Percentiles rank a stretch among this genome's conserved stretches.
phyloP scores from a whole-genome alignment of 257 asterid species.

The Misopates orontium region DNA sequence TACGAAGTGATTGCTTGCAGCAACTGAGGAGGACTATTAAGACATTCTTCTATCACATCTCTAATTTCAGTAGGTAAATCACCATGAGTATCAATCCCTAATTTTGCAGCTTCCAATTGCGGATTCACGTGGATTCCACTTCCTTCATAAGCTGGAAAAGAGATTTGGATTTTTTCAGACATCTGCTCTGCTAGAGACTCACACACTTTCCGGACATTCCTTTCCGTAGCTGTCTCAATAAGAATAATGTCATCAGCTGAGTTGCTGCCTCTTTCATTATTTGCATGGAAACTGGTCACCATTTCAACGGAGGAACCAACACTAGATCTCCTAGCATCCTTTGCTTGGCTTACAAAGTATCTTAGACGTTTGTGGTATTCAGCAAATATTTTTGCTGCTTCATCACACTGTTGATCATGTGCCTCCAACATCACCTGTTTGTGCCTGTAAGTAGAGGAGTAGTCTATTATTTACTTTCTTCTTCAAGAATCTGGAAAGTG shows the following conservation, averaged over 20 bases:
- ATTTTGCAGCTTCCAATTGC: constrained; percentile 66
- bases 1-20: constrained; percentile 82
- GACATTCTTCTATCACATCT: constrained; percentile 63
- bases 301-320: constrained; percentile 58
- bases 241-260: constrained; percentile 73
- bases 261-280: constrained; percentile 66
- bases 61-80: constrained; percentile 71
- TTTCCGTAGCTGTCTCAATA: constrained; percentile 83
- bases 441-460: constrained; percentile 60
- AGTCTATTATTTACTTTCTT: constrained; percentile 22
- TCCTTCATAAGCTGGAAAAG: constrained; percentile 97
- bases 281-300: constrained; percentile 71
- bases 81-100: constrained; percentile 74
- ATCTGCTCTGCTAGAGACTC: constrained; percentile 72
- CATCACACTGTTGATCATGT: constrained; percentile 92
- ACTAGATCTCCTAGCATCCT: constrained; percentile 69
- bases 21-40: constrained; percentile 80
- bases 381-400: constrained; percentile 93
- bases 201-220: constrained; percentile 84
- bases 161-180: constrained; percentile 69
- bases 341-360: constrained; percentile 78
- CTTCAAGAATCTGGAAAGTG: neutral
- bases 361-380: constrained; percentile 91
- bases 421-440: constrained; percentile 93
- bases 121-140: constrained; percentile 77